phyloP scores from a whole-genome alignment of 495 filamentous ascomycete species.

The Friedmanniomyces endolithicus region DNA sequence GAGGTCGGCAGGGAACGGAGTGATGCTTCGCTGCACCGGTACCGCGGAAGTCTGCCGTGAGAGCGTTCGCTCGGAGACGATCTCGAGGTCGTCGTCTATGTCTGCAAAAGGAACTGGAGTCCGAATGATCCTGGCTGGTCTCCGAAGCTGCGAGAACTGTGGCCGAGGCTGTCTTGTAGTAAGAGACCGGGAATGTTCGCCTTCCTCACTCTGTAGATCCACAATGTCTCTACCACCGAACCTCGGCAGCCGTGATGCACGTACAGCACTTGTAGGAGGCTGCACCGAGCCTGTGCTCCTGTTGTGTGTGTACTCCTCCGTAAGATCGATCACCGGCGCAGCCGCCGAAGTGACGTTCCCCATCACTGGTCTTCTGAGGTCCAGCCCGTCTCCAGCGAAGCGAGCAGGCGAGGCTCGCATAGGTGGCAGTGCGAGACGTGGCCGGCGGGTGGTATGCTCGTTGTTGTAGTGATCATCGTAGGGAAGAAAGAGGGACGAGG shows the following conservation, averaged over 20 bases:
- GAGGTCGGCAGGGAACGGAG: slow-evolving; percentile 5
- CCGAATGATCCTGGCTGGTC: neutral
- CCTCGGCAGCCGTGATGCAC: slow-evolving; percentile 10
- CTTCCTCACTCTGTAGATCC: neutral
- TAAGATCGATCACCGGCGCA: slow-evolving; percentile 21
- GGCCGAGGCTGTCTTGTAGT: neutral
- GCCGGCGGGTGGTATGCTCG: slow-evolving; percentile 8
- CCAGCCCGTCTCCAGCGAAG: slow-evolving; percentile 19
- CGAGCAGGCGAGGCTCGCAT: slow-evolving; percentile 3
- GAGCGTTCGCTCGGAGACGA: slow-evolving; percentile 8
- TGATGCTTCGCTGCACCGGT: slow-evolving; percentile 7
- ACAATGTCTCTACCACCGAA: slow-evolving; percentile 19
- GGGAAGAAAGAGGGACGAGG: slow-evolving; percentile 6
- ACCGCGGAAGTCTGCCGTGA: slow-evolving; percentile 5
- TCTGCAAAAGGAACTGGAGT: neutral
- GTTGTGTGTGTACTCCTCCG: slow-evolving; percentile 6
- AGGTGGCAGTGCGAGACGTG: neutral
- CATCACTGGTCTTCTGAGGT: slow-evolving; percentile 18
- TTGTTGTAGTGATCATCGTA: slow-evolving; percentile 19
- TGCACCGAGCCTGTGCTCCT: neutral
- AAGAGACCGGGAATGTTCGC: no score
- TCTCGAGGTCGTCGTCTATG: slow-evolving; percentile 13
- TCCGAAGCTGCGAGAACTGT: slow-evolving; percentile 5
- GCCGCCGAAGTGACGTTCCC: slow-evolving; percentile 1
- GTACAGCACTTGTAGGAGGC: slow-evolving; percentile 3